Evolutionary conservation across 768 basidiomycete genomes (phyloP).

Genomic region (Collybia sordida): DNA sequence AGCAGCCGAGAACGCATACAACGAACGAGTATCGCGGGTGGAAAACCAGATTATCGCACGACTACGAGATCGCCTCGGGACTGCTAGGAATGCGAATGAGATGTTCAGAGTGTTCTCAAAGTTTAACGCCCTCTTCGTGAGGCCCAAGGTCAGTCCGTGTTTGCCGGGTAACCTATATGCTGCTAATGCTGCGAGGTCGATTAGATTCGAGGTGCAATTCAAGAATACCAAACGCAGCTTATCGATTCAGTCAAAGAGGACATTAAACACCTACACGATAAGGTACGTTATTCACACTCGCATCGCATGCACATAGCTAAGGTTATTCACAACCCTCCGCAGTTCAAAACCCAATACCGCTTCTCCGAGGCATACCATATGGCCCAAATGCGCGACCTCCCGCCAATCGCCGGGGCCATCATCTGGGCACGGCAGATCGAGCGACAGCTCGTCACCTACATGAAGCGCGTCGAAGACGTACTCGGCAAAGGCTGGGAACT

Average conservation of each 20-base stretch:
- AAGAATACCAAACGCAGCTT: slow-evolving; percentile 98
- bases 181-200: neutral
- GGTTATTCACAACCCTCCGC: slow-evolving; percentile 1
- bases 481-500: slow-evolving; percentile 98
- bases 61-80: slow-evolving; percentile 87
- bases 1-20: slow-evolving; percentile 95
- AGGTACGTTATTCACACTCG: slow-evolving; percentile 40
- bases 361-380: slow-evolving; percentile 96
- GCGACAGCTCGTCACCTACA: slow-evolving; percentile 91
- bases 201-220: slow-evolving; percentile 95
- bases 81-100: slow-evolving; percentile 96
- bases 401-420: slow-evolving; percentile 97
- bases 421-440: slow-evolving; percentile 99
- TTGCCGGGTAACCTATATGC: neutral
- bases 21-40: slow-evolving; percentile 94
- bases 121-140: slow-evolving; percentile 95
- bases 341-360: slow-evolving; percentile 97
- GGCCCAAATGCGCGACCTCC: slow-evolving; percentile 97
- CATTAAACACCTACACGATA: slow-evolving; percentile 92
- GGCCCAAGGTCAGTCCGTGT: slow-evolving; percentile 75
- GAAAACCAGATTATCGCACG: slow-evolving; percentile 99
- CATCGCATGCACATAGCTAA: neutral
- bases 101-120: slow-evolving; percentile 99
- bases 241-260: slow-evolving; percentile 99
- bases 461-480: slow-evolving; percentile 99